Evolutionary conservation across 257 asterid species (phyloP).

Genomic region (Solanum virginianum): DNA sequence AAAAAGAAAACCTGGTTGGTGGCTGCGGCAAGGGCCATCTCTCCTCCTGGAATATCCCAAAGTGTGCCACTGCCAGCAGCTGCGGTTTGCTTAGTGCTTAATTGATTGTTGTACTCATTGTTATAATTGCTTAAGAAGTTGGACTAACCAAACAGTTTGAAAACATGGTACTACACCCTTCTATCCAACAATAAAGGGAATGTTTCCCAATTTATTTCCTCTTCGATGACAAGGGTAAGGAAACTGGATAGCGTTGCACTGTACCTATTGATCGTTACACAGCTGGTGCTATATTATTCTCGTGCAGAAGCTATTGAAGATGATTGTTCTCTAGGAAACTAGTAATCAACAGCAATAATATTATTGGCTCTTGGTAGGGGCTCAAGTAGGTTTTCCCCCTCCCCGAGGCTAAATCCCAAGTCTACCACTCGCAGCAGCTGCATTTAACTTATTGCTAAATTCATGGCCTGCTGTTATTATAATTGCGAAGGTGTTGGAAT

Average conservation of each 20-base stretch:
- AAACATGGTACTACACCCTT: neutral
- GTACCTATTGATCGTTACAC: neutral
- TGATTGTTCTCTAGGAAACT: neutral
- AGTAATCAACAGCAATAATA: neutral
- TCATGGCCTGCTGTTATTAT: neutral
- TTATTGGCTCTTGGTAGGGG: neutral
- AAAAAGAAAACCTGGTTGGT: neutral
- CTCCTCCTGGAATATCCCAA: neutral
- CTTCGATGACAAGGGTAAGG: neutral
- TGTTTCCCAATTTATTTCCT: neutral
- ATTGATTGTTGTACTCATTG: neutral
- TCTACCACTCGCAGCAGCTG: neutral
- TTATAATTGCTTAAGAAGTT: neutral
- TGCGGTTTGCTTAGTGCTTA: neutral
- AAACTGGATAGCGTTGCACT: neutral
- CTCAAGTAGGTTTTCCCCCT: neutral
- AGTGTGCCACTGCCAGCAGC: neutral
- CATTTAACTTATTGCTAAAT: neutral
- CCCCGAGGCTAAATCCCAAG: neutral
- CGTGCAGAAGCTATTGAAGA: neutral
- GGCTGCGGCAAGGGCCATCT: neutral
- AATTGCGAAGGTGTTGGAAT: neutral
- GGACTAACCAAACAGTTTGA: neutral
- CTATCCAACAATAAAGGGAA: neutral
- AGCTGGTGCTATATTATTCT: neutral